Evolutionary conservation across 352 stramenopile species (phyloP), one percentile per base, ranked within the genome.

Genomic region (Pythium chondricola): DNA sequence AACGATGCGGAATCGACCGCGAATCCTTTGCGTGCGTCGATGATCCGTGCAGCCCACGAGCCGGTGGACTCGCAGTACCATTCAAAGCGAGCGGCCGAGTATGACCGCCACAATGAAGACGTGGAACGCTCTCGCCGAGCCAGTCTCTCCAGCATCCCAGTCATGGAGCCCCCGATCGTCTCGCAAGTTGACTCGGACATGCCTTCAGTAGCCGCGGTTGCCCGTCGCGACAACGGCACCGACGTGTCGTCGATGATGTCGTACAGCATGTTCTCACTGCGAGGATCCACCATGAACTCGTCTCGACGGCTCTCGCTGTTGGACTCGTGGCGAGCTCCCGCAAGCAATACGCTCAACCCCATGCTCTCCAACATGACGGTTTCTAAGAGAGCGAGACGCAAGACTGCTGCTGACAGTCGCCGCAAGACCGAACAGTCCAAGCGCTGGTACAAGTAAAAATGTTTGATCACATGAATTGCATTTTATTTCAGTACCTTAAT

Each of bases 301-400:
- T 48, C 82, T 43, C 69, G 79, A 32, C 79, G 79, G 2, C 84
- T 82, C 48, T 90, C 79, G 8, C 40, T 90, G 43, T 56, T 88
- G 30, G 79, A 88, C 39, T 82, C 74, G 9, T 91, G 79, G 79
- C 83, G 83, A 29, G 47, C 62, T 1, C 76, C 79, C 40, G 69
- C 56, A 5, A 85, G 74, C 18, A 61, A 60, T 7, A 65, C 70
- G 30, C 64, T 67, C 25, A 88, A 74, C 52, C 71, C 76, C 20
- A 72, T 78, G 38, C 72, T 91, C 20, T 85, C 74, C 18, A 74
- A 63, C 22, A 63, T 91, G 48, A 91, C 79, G 1, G 88, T 88
- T 35, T 87, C 79, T 0, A 48, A 71, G 24, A 76, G 76, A 33
- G 76, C 76, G 5, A 70, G 79, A 3, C 74, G 79, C 42, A 73